A percentile compares a stretch with the other conserved stretches of the same genome.
phyloP scores from a whole-genome alignment of 192 early-diverging fungal species.

The Chytriomyces hyalinus region DNA sequence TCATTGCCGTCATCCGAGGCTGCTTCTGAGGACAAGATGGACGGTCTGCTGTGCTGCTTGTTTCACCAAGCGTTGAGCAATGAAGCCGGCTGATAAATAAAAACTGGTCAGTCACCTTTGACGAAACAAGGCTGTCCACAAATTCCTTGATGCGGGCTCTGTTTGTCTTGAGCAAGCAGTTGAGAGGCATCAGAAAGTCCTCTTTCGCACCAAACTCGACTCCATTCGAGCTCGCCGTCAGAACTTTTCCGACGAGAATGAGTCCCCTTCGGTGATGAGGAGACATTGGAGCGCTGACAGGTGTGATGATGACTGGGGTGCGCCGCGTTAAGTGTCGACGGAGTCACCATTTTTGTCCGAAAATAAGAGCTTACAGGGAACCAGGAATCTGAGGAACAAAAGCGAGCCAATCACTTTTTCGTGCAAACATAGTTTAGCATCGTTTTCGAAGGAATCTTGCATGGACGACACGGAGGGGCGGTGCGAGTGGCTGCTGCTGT shows the following conservation, averaged over 20 bases:
- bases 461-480: too few species aligned
- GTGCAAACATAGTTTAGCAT: conserved; percentile 60
- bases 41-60: not conserved
- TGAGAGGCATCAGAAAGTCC: conserved; percentile 54
- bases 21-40: not conserved
- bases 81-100: not conserved
- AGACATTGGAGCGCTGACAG: conserved; percentile 48
- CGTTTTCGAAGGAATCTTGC: not conserved
- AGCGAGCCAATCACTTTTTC: conserved; percentile 75
- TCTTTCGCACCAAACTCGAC: conserved; percentile 69
- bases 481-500: too few species aligned
- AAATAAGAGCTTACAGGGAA: conserved; percentile 52
- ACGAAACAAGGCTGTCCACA: not conserved
- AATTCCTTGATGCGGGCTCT: conserved; percentile 53
- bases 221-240: conserved; percentile 66
- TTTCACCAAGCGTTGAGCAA: not conserved
- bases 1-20: not conserved
- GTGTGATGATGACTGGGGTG: conserved; percentile 55
- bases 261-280: conserved; percentile 52
- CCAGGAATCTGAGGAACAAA: conserved; percentile 61
- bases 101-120: conserved; percentile 8
- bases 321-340: not conserved
- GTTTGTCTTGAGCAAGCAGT: conserved; percentile 54
- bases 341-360: not conserved
- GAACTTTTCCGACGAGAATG: conserved; percentile 62